Conservation (phyloP, 768 basidiomycete genomes). For the Leucosporidium yakuticum region DNA sequence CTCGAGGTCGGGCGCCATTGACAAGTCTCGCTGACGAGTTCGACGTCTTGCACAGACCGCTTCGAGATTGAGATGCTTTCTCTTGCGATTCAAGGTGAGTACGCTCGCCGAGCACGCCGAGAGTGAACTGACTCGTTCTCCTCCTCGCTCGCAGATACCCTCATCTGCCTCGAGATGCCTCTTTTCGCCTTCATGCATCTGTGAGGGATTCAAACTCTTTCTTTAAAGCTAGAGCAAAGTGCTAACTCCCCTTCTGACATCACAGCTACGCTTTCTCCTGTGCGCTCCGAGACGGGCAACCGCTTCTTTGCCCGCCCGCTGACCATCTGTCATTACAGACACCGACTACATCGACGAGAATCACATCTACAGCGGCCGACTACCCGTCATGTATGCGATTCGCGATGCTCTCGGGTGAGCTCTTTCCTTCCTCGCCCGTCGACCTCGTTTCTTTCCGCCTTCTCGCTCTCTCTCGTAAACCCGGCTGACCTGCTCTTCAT, state of each 20-base stretch:
- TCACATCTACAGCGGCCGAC: constrained; percentile 68
- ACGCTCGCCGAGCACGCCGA: no score
- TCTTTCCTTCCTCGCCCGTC: no score
- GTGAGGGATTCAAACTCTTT: neutral
- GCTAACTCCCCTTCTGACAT: neutral
- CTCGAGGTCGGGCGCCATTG: neutral
- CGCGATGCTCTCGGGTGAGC: constrained; percentile 76
- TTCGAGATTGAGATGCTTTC: constrained; percentile 60
- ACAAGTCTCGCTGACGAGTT: neutral
- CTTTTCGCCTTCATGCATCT: constrained; percentile 90
- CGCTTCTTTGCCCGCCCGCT: neutral
- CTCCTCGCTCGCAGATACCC: constrained; percentile 61
- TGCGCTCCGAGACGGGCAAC: neutral
- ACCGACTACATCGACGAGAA: constrained; percentile 71
- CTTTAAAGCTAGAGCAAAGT: no score
- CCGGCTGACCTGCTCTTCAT: neutral
- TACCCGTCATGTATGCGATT: constrained; percentile 80
- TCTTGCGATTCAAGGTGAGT: constrained; percentile 51
- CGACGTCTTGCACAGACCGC: constrained; percentile 9
- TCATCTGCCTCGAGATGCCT: constrained; percentile 97
- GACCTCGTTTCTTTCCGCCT: neutral
- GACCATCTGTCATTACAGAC: constrained; percentile 42
- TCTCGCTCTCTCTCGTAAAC: neutral
- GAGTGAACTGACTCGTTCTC: neutral
- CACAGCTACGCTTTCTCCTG: constrained; percentile 69